Evolutionary conservation across 768 basidiomycete species (phyloP).

Genomic region (Auricularia sp.): DNA sequence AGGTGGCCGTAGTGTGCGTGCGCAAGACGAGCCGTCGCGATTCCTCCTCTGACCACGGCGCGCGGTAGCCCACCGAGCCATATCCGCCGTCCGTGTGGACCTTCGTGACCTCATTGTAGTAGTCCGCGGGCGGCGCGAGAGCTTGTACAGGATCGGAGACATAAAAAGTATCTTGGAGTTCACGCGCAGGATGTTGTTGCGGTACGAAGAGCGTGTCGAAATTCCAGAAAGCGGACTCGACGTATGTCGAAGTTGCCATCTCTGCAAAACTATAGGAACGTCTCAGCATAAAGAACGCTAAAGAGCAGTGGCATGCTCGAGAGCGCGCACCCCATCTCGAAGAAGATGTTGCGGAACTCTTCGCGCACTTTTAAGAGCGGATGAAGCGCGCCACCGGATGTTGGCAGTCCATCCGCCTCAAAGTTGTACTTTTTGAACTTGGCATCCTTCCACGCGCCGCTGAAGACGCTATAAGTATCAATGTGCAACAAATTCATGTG

Average conservation of each 20-base stretch:
- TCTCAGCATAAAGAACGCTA: background rate
- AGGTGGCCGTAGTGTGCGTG: constrained; percentile 95
- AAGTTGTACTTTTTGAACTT: constrained; percentile 98
- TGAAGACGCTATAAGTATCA: constrained; percentile 22
- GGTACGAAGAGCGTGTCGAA: constrained; percentile 98
- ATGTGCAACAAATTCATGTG: background rate
- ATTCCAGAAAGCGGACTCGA: constrained; percentile 99
- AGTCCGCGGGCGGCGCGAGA: constrained; percentile 64
- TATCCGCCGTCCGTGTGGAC: constrained; percentile 83
- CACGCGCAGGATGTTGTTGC: constrained; percentile 96
- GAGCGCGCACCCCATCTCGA: constrained; percentile 88
- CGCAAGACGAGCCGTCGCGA: constrained; percentile 85
- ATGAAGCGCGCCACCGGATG: constrained; percentile 86
- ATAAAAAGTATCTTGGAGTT: constrained; percentile 98
- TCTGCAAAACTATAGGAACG: constrained; percentile 72
- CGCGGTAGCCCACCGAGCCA: constrained; percentile 93
- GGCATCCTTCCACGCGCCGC: constrained; percentile 89
- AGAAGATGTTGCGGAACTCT: constrained; percentile 94
- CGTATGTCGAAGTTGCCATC: constrained; percentile 94
- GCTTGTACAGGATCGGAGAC: constrained; percentile 86
- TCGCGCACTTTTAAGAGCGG: constrained; percentile 96
- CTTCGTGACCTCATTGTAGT: constrained; percentile 74
- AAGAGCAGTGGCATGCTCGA: background rate
- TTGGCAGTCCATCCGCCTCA: constrained; percentile 86
- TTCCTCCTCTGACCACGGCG: constrained; percentile 91